Base-by-base conservation (phyloP, 202 grass and related monocot species). In the Digitaria exilis region DNA sequence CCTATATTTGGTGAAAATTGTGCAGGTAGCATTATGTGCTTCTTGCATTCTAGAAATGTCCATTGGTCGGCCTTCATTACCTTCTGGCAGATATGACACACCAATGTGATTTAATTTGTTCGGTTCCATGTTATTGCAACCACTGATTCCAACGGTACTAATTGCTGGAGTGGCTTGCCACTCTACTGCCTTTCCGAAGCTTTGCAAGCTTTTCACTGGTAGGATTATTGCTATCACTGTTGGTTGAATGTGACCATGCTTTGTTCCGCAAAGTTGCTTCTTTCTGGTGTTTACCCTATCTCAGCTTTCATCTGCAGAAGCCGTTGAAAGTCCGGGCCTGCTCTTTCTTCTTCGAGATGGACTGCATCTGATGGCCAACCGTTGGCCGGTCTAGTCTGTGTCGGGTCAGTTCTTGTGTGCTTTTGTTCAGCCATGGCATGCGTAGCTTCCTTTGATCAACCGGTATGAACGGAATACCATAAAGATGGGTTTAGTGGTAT, bases 261-360 rank as follows among this genome's bases (percentile, higher is more conserved):
- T n/a, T 54, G 18, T 73, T 64, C 34, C 65, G 28, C 58, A 73
- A 31, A 65, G 39, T 19, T 77, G 26, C 44, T 77, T 71, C 46
- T 82, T 72, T 77, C 46, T 66, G 78, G 48, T 66, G 55, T 43
- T 39, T 39, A 18, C 7, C 29, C 43, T 58, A 57, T 65, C 71
- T 71, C 44, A 52, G 64, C 83, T 78, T 76, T 55, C 71, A 76
- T 85, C 44, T 73, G 79, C 50, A 61, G 49, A 17, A 73, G 41
- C 59, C 43, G 24, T 21, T 45, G 49, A 78, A 89, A 82, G 83
- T 28, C 59, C 78, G 56, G 16, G 48, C 13, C 2, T 60, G 58
- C 24, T 46, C 48, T 66, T 78, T 77, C 17, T 60, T 82, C 72
- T 66, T 72, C 22, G 34, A 54, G 69, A 46, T 54, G 69, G 43